These are phyloP conservation scores for Aspergillus uvarum DNA, from an alignment of 2,329 filamentous ascomycete species.

Conservation along the genomic window DNA sequence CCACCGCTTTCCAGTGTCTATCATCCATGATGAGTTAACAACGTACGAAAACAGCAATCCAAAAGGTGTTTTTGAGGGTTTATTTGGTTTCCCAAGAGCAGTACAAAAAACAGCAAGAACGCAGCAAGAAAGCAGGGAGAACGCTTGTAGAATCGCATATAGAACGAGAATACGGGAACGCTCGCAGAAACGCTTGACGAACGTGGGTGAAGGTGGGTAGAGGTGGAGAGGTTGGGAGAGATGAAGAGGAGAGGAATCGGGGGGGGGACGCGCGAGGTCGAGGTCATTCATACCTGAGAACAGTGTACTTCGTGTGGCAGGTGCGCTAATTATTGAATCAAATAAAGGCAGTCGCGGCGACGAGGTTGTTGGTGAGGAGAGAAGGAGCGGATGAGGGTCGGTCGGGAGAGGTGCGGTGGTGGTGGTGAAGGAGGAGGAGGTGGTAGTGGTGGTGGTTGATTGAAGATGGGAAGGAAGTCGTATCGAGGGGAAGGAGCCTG, in stretches of 20 bases:
- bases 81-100: neutral
- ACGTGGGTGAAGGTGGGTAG: neutral
- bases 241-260: conserved; percentile 11
- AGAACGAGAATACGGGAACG: too few relatives aligned
- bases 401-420: neutral
- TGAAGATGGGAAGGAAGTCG: conserved; percentile 1
- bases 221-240: conserved; percentile 13
- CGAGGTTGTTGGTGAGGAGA: conserved; percentile 10
- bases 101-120: neutral
- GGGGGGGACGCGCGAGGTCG: neutral
- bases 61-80: neutral
- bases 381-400: conserved; percentile 4
- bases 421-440: too few relatives aligned
- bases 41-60: neutral
- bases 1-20: neutral
- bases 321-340: conserved; percentile 15
- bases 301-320: conserved; percentile 11
- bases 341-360: conserved; percentile 19
- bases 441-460: neutral
- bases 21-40: neutral
- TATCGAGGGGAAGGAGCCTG: conserved; percentile 1
- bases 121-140: neutral
- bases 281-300: neutral
- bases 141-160: neutral
- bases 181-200: neutral